Evolutionary conservation across 352 stramenopile species (phyloP).

Genomic region (Globisporangium viniferum): DNA sequence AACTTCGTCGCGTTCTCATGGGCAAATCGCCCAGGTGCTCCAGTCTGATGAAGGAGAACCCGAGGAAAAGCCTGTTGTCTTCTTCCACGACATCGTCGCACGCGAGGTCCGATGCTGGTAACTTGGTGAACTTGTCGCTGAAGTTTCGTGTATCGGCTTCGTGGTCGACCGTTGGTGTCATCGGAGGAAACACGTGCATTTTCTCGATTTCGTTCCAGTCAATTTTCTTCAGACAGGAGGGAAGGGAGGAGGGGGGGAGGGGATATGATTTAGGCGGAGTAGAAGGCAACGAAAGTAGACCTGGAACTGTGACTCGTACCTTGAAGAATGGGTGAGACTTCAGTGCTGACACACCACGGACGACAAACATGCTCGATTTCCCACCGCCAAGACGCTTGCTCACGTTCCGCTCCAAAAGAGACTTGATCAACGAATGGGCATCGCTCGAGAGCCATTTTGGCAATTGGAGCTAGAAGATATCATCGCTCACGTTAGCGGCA

Average conservation of each 20-base stretch:
- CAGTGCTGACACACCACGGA: constrained; percentile 93
- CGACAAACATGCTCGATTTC: constrained; percentile 97
- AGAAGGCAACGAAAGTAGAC: neutral
- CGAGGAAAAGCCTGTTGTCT: constrained; percentile 55
- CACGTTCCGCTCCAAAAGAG: constrained; percentile 95
- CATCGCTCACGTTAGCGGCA: neutral
- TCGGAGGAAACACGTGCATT: constrained; percentile 87
- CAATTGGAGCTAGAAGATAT: constrained; percentile 50
- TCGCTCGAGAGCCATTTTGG: constrained; percentile 81
- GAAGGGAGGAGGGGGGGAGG: neutral
- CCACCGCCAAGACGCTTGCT: constrained; percentile 91
- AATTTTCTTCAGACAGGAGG: constrained; percentile 37
- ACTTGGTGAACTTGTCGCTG: constrained; percentile 88
- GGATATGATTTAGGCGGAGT: neutral
- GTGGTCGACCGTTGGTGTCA: constrained; percentile 83
- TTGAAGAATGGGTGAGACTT: constrained; percentile 96
- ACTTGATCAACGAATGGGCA: constrained; percentile 94
- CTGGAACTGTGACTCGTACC: constrained; percentile 20
- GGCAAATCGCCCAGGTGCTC: constrained; percentile 31
- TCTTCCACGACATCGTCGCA: constrained; percentile 57
- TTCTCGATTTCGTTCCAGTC: constrained; percentile 93
- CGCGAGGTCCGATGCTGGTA: constrained; percentile 57
- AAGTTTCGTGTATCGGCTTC: constrained; percentile 94
- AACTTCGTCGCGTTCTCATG: constrained; percentile 6
- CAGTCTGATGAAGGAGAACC: constrained; percentile 70